Evolutionary conservation across 768 basidiomycete species (phyloP).

Genomic region (Psilocybe cubensis): DNA sequence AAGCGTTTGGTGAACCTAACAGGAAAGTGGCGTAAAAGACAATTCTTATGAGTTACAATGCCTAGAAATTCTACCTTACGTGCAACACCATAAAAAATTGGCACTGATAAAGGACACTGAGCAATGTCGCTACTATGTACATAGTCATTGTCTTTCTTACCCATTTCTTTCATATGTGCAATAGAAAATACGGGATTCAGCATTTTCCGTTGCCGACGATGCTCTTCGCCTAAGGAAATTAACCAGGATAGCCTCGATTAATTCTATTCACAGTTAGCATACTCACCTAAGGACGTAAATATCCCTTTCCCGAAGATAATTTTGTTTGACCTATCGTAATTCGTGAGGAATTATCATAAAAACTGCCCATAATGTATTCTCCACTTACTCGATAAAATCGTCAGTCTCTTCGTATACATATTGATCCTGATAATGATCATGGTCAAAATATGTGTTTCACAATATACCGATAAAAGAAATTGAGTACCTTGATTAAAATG

Average conservation of each 20-base stretch:
- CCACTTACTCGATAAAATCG: conserved; percentile 27
- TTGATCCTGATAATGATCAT: conserved; percentile 28
- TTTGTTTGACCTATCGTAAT: conserved; percentile 11
- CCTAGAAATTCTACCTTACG: conserved; percentile 23
- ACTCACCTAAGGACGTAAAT: conserved; percentile 24
- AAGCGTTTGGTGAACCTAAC: conserved; percentile 32
- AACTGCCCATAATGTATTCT: background rate
- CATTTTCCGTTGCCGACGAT: conserved; percentile 46
- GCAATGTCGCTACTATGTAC: background rate
- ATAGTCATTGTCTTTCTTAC: conserved; percentile 12
- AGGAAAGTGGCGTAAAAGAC: background rate
- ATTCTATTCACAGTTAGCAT: too few relatives aligned
- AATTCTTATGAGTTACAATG: background rate
- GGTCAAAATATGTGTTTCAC: background rate
- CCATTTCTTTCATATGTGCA: conserved; percentile 41
- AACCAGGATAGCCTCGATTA: too few relatives aligned
- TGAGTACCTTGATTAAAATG: conserved; percentile 41
- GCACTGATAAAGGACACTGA: conserved; percentile 22
- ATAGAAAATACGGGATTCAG: conserved; percentile 48
- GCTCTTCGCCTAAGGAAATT: conserved; percentile 37
- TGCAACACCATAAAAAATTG: conserved; percentile 35
- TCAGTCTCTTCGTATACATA: conserved; percentile 31
- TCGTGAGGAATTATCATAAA: too few relatives aligned
- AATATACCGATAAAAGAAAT: background rate
- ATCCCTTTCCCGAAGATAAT: conserved; percentile 28